Conservation (phyloP, 805 yeast genomes). For the Maudiozyma serrabonitensis region DNA sequence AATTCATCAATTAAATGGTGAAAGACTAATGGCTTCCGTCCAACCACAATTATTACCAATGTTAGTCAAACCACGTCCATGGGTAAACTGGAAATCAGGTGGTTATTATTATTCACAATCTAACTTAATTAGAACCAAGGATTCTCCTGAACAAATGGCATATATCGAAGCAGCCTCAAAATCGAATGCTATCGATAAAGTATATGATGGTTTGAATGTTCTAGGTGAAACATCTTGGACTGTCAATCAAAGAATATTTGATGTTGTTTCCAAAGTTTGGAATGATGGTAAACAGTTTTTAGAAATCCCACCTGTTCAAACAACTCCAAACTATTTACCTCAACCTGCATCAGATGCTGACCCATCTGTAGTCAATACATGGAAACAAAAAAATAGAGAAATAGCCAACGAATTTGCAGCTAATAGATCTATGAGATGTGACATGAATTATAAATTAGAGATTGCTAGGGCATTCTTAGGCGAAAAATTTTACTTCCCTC, state of each 20-base stretch:
- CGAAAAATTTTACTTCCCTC: conserved; percentile 70
- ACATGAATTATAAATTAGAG: conserved; percentile 84
- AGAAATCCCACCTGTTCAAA: conserved; percentile 57
- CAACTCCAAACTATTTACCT: conserved; percentile 40
- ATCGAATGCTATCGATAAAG: conserved; percentile 50
- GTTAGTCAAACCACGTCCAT: conserved; percentile 83
- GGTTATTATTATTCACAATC: conserved; percentile 67
- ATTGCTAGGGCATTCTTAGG: conserved; percentile 89
- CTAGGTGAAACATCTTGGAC: conserved; percentile 91
- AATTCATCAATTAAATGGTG: conserved; percentile 56
- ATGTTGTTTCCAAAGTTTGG: conserved; percentile 72
- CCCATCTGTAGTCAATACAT: conserved; percentile 58
- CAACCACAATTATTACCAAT: conserved; percentile 88
- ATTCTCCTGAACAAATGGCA: conserved; percentile 82
- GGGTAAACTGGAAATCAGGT: conserved; percentile 77
- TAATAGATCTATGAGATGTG: conserved; percentile 83
- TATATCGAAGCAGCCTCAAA: conserved; percentile 80
- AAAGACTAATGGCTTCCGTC: conserved; percentile 50
- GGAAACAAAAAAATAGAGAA: conserved; percentile 53
- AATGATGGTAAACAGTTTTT: conserved; percentile 68
- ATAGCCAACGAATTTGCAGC: conserved; percentile 52
- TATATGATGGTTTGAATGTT: conserved; percentile 75
- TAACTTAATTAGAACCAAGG: conserved; percentile 63
- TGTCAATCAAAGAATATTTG: conserved; percentile 61
- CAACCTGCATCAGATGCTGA: conserved; percentile 59